Percentiles rank a stretch among this genome's conserved stretches.
phyloP scores from a whole-genome alignment of 345 rosid genomes.

The Hirschfeldia incana region DNA sequence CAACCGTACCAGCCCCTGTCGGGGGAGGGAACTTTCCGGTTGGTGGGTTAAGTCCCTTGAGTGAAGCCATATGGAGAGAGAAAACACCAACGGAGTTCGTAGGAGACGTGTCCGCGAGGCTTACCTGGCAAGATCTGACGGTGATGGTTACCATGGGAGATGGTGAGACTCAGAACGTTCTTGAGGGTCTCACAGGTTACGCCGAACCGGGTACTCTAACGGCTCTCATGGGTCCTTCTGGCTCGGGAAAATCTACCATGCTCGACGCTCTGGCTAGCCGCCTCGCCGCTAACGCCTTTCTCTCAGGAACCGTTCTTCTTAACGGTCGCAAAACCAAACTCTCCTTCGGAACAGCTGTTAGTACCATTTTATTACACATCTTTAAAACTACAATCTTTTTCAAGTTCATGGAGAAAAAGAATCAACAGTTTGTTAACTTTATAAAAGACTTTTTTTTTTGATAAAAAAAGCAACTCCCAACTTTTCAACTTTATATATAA shows the following conservation, averaged over 20 bases:
- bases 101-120: conserved; percentile 84
- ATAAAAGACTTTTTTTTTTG: not conserved
- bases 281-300: conserved; percentile 88
- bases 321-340: conserved; percentile 93
- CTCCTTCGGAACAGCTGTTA: conserved; percentile 92
- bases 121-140: conserved; percentile 91
- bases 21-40: conserved; percentile 44
- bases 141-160: conserved; percentile 69
- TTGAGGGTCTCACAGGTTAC: conserved; percentile 83
- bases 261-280: conserved; percentile 90
- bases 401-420: not conserved
- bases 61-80: conserved; percentile 78
- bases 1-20: conserved; percentile 33
- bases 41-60: conserved; percentile 75
- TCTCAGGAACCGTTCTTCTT: conserved; percentile 79
- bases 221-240: conserved; percentile 96
- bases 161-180: conserved; percentile 73
- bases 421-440: not conserved
- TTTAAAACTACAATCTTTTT: not conserved
- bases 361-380: conserved; percentile 23
- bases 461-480: too few relatives aligned
- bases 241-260: conserved; percentile 90
- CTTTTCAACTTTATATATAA: not conserved
- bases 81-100: conserved; percentile 52
- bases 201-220: conserved; percentile 88